These are phyloP conservation scores for Suillus spraguei DNA, from an alignment of 768 basidiomycete species.

Conservation along the genomic window DNA sequence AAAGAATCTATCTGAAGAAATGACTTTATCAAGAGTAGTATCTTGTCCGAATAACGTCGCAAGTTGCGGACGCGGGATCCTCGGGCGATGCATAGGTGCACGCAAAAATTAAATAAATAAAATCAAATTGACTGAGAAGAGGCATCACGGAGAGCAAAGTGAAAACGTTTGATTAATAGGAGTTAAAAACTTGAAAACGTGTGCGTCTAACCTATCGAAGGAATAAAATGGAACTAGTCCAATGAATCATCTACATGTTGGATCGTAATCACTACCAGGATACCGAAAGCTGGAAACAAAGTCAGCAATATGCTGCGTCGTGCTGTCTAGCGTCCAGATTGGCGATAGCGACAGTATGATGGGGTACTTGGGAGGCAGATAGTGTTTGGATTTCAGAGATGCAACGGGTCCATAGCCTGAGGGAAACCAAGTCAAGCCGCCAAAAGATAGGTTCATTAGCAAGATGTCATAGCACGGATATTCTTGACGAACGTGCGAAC, in stretches of 20 bases:
- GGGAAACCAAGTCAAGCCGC: slow-evolving; percentile 59
- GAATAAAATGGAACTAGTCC: not conserved
- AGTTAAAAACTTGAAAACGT: not conserved
- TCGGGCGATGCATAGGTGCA: not conserved
- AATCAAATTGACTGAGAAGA: not conserved
- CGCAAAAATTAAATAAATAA: not conserved
- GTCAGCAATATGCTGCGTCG: not conserved
- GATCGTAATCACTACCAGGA: not conserved
- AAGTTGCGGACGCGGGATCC: not conserved
- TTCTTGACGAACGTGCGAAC: slow-evolving; percentile 40
- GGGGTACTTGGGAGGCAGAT: not conserved
- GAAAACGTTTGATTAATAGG: not conserved
- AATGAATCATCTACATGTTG: not conserved
- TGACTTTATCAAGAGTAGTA: not conserved
- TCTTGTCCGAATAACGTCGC: not conserved
- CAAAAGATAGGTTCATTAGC: slow-evolving; percentile 67
- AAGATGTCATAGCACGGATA: slow-evolving; percentile 40
- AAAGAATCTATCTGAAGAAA: not conserved
- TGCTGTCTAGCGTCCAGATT: not conserved
- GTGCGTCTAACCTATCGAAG: not conserved
- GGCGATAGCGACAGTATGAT: not conserved
- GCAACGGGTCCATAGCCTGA: slow-evolving; percentile 49
- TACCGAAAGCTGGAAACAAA: not conserved
- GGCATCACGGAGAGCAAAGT: not conserved
- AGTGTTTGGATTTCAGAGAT: slow-evolving; percentile 35